Percentiles rank a stretch among this genome's conserved stretches.
Conservation (phyloP, 768 basidiomycete species). For the Lactarius sp. region DNA sequence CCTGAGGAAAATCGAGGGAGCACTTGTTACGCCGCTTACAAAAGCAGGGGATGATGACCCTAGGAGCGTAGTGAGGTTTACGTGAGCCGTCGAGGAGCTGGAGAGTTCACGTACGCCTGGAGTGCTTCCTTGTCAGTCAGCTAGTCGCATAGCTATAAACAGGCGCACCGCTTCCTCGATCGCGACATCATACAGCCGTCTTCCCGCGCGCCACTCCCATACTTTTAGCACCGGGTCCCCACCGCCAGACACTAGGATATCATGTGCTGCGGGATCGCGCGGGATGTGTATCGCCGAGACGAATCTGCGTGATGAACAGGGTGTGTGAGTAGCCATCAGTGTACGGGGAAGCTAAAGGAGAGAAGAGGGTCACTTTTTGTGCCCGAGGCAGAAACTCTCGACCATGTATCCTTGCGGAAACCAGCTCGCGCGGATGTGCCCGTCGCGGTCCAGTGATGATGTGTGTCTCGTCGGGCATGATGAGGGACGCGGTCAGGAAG, state of each 20-base stretch:
- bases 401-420: constrained; percentile 83
- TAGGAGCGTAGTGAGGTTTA: no score
- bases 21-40: no score
- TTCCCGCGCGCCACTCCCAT: constrained; percentile 77
- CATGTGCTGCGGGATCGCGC: constrained; percentile 34
- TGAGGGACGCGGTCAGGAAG: constrained; percentile 66
- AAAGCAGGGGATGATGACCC: no score
- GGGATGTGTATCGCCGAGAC: constrained; percentile 80
- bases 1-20: no score
- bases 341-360: not conserved
- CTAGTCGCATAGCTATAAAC: no score
- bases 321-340: not conserved
- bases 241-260: constrained; percentile 69
- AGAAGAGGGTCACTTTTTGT: constrained; percentile 55
- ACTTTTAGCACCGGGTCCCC: constrained; percentile 70
- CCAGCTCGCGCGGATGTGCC: constrained; percentile 89
- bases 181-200: constrained; percentile 45
- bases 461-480: constrained; percentile 61
- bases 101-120: no score
- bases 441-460: constrained; percentile 91
- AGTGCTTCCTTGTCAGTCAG: no score
- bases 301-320: constrained; percentile 45
- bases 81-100: no score
- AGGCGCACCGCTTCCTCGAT: constrained; percentile 40
- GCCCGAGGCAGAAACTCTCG: constrained; percentile 82